Conservation (phyloP, 1,139 yeast species). For the Suhomyces anneliseae region DNA sequence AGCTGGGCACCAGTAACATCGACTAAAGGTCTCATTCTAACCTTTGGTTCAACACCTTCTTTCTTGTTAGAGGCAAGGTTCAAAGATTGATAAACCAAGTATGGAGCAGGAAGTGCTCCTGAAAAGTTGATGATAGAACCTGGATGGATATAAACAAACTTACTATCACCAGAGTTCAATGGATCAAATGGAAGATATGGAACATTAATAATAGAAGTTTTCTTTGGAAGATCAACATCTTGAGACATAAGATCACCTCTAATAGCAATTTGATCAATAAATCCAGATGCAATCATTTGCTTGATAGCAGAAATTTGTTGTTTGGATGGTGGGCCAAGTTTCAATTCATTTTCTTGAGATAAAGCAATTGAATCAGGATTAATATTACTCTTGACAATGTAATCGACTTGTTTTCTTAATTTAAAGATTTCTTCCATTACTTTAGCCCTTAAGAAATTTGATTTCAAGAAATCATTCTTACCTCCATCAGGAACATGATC, state of each 20-base stretch:
- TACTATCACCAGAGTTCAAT: slow-evolving; percentile 19
- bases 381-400: slow-evolving; percentile 68
- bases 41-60: slow-evolving; percentile 37
- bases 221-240: slow-evolving; percentile 59
- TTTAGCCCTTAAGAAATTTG: slow-evolving; percentile 66
- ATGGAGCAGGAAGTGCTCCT: slow-evolving; percentile 74
- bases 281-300: slow-evolving; percentile 92
- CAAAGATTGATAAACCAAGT: slow-evolving; percentile 67
- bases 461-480: slow-evolving; percentile 47
- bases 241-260: slow-evolving; percentile 76
- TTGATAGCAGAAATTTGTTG: slow-evolving; percentile 75
- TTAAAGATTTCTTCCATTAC: slow-evolving; percentile 83
- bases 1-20: slow-evolving; percentile 75
- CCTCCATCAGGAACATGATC: slow-evolving; percentile 66
- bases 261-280: slow-evolving; percentile 84
- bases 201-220: slow-evolving; percentile 57
- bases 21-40: slow-evolving; percentile 74
- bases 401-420: slow-evolving; percentile 73
- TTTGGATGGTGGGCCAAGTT: slow-evolving; percentile 66
- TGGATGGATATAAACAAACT: slow-evolving; percentile 67
- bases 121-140: slow-evolving; percentile 54
- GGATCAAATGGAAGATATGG: slow-evolving; percentile 77
- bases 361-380: slow-evolving; percentile 57
- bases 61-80: slow-evolving; percentile 46
- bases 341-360: slow-evolving; percentile 43